Evolutionary conservation across 1,284 basidiomycete genomes (phyloP).

Genomic region (Takashimella koratensis): DNA sequence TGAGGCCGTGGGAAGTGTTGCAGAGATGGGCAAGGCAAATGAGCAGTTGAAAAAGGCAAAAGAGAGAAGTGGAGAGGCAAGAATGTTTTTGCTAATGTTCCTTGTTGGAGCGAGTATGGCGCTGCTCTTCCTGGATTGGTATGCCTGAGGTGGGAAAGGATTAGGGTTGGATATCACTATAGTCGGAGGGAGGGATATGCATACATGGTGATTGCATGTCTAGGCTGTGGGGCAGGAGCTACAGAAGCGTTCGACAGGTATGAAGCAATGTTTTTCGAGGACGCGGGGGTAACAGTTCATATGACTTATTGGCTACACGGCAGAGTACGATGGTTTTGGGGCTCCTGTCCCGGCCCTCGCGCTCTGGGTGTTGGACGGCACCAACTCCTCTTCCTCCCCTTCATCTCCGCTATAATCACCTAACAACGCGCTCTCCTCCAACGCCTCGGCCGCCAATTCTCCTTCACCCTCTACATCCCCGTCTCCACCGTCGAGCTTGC

Average conservation of each 20-base stretch:
- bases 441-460: conserved; percentile 34
- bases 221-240: too few relatives aligned
- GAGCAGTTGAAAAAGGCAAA: conserved; percentile 55
- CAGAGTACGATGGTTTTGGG: not conserved
- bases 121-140: conserved; percentile 56
- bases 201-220: not conserved
- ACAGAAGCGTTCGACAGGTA: too few relatives aligned
- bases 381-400: conserved; percentile 18
- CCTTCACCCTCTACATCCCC: conserved; percentile 16
- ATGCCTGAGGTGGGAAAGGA: conserved; percentile 23
- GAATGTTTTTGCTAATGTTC: conserved; percentile 54
- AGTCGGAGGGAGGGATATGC: conserved; percentile 3
- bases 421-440: conserved; percentile 36
- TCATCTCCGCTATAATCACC: conserved; percentile 29
- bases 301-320: not conserved
- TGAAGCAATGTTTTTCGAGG: too few relatives aligned
- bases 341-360: too few relatives aligned
- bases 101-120: conserved; percentile 54
- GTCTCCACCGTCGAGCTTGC: conserved; percentile 28
- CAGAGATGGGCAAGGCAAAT: conserved; percentile 54
- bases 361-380: not conserved
- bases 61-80: conserved; percentile 52
- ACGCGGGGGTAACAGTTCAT: too few relatives aligned
- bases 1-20: conserved; percentile 54
- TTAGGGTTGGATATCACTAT: too few relatives aligned